These are phyloP conservation scores for Zoysia pacifica DNA, from an alignment of 176 grass and related monocot species.

Conservation along the genomic window DNA sequence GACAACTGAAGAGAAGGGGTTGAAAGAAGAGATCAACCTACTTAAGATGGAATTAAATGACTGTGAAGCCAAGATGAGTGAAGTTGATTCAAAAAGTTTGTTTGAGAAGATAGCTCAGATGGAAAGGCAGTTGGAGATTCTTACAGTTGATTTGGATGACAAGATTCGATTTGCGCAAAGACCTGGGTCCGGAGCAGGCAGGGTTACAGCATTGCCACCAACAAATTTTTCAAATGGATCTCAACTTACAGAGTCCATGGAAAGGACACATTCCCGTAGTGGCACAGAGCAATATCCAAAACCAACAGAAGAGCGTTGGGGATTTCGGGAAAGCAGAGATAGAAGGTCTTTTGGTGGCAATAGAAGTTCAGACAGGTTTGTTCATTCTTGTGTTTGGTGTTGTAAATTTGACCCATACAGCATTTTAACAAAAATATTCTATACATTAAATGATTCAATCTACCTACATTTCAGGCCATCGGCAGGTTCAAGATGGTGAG, in stretches of 20 bases:
- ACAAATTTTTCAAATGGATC: slow-evolving; percentile 27
- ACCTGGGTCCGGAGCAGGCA: slow-evolving; percentile 55
- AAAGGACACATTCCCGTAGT: slow-evolving; percentile 35
- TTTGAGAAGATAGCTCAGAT: slow-evolving; percentile 41
- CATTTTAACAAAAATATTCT: not conserved
- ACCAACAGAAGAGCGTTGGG: slow-evolving; percentile 55
- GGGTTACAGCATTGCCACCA: slow-evolving; percentile 21
- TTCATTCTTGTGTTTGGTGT: slow-evolving; percentile 11
- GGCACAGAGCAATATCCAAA: slow-evolving; percentile 39
- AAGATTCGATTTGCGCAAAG: slow-evolving; percentile 53
- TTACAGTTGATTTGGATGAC: slow-evolving; percentile 46
- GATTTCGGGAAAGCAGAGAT: slow-evolving; percentile 52
- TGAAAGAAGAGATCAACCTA: slow-evolving; percentile 51
- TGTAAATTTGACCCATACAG: not conserved
- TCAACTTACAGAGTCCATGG: slow-evolving; percentile 22
- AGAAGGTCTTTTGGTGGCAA: slow-evolving; percentile 52
- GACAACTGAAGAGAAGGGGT: slow-evolving; percentile 41
- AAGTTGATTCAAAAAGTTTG: slow-evolving; percentile 29
- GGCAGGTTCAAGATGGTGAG: slow-evolving; percentile 52
- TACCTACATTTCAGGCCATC: slow-evolving; percentile 35
- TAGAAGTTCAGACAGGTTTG: slow-evolving; percentile 58
- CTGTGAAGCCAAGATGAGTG: slow-evolving; percentile 42
- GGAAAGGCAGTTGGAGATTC: slow-evolving; percentile 47
- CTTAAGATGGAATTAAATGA: slow-evolving; percentile 38
- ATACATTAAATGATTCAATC: not conserved